Evolutionary conservation across 306 rosid species (phyloP).

Genomic region (Fagus sylvatica): DNA sequence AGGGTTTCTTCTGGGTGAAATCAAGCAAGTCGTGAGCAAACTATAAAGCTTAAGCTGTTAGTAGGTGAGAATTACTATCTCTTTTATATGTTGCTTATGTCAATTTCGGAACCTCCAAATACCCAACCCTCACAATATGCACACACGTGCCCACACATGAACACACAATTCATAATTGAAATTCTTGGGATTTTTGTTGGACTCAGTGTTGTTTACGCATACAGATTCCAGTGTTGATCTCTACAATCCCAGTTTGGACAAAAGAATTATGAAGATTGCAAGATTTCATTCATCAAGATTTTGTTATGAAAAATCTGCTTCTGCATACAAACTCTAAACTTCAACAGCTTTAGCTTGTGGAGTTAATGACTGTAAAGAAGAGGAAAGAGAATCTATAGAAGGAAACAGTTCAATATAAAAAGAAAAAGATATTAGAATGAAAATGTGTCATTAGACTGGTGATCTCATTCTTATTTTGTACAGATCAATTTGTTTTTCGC

Average conservation of each 20-base stretch:
- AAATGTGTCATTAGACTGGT: conserved; percentile 30
- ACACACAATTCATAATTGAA: conserved; percentile 10
- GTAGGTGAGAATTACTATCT: conserved; percentile 49
- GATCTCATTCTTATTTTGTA: conserved; percentile 56
- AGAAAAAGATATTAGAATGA: conserved; percentile 33
- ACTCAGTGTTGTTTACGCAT: conserved; percentile 19
- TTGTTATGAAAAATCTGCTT: conserved; percentile 36
- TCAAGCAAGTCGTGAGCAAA: conserved; percentile 59
- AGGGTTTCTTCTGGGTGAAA: conserved; percentile 94
- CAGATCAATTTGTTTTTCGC: conserved; percentile 55
- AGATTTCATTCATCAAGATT: conserved; percentile 27
- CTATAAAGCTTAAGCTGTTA: conserved; percentile 18
- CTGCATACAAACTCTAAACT: conserved; percentile 26
- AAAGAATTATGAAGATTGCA: conserved; percentile 31
- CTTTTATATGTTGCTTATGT: conserved; percentile 21
- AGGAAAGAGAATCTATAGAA: conserved; percentile 41
- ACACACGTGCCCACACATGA: background rate
- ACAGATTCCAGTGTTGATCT: conserved; percentile 43
- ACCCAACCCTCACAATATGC: background rate
- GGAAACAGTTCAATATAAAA: conserved; percentile 39
- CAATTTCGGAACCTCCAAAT: conserved; percentile 6
- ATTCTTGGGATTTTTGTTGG: conserved; percentile 12
- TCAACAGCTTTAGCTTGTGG: conserved; percentile 45
- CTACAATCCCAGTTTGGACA: conserved; percentile 33
- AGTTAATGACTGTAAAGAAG: conserved; percentile 53